A percentile compares a stretch with the other conserved stretches of the same genome.
Evolutionary conservation across 306 rosid genomes (phyloP).

Genomic region (Castanea mollissima): DNA sequence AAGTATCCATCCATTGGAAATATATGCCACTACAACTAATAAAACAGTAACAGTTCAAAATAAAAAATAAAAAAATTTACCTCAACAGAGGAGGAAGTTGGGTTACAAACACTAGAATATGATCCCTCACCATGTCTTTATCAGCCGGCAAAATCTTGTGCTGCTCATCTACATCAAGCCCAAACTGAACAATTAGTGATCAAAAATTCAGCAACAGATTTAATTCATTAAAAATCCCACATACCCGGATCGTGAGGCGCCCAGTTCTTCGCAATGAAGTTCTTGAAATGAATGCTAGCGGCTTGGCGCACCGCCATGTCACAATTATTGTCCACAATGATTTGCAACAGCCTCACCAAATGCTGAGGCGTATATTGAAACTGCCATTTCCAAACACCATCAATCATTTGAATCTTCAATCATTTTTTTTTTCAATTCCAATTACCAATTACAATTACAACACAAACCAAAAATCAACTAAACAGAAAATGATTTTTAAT

Average conservation of each 20-base stretch:
- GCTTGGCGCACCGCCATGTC: constrained; percentile 91
- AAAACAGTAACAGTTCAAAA: not conserved
- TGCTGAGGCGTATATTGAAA: constrained; percentile 90
- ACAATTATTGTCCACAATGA: constrained; percentile 76
- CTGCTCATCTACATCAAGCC: constrained; percentile 54
- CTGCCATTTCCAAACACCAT: constrained; percentile 32
- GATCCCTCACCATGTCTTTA: constrained; percentile 76
- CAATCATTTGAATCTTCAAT: too few species aligned
- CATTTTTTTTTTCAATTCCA: too few species aligned
- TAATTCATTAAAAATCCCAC: constrained; percentile 8
- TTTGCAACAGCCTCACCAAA: constrained; percentile 84
- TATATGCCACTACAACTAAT: not conserved
- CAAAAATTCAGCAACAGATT: not conserved
- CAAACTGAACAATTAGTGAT: constrained; percentile 15
- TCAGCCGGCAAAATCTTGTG: constrained; percentile 72
- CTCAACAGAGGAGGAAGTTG: constrained; percentile 90
- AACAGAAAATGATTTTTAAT: too few species aligned
- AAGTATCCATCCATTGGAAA: not conserved
- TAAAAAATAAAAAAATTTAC: constrained; percentile 30
- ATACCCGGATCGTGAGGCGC: constrained; percentile 76
- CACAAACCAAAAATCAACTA: too few species aligned
- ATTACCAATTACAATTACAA: too few species aligned
- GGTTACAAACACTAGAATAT: constrained; percentile 75
- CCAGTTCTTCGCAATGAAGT: constrained; percentile 91
- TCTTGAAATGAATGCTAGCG: constrained; percentile 97